Evolutionary conservation across 2,329 filamentous ascomycete species (phyloP).

Genomic region (Coniochaeta ligniaria): DNA sequence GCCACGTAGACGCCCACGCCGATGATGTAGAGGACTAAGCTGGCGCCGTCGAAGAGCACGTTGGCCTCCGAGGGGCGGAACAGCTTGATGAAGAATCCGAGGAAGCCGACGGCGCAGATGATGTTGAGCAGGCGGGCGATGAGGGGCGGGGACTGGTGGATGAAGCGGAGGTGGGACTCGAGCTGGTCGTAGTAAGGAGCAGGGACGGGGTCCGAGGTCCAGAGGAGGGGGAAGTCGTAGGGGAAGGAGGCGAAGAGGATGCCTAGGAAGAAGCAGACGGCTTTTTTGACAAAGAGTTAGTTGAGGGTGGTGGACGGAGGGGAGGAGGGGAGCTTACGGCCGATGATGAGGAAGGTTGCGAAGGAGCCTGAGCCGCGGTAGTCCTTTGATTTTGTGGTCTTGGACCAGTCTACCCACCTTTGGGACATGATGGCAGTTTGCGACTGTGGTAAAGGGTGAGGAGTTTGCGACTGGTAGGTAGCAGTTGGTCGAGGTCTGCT

Average conservation of each 20-base stretch:
- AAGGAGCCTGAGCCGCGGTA: slow-evolving; percentile 65
- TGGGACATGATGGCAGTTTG: slow-evolving; percentile 1
- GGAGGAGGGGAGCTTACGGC: slow-evolving; percentile 56
- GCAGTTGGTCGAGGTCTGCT: background rate
- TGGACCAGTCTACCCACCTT: slow-evolving; percentile 43
- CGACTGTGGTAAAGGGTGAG: background rate
- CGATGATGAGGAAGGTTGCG: slow-evolving; percentile 93
- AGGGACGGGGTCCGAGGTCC: slow-evolving; percentile 60
- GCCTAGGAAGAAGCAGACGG: slow-evolving; percentile 94
- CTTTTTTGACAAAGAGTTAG: slow-evolving; percentile 30
- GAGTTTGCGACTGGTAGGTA: background rate
- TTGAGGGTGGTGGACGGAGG: slow-evolving; percentile 6
- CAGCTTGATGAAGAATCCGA: slow-evolving; percentile 88
- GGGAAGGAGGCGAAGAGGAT: slow-evolving; percentile 95
- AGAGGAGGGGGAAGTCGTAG: slow-evolving; percentile 89
- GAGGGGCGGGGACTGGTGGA: slow-evolving; percentile 85
- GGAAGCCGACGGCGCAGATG: slow-evolving; percentile 77
- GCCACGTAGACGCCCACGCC: slow-evolving; percentile 89
- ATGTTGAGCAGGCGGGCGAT: slow-evolving; percentile 93
- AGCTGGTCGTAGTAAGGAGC: slow-evolving; percentile 73
- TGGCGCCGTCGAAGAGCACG: slow-evolving; percentile 86
- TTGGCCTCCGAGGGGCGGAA: slow-evolving; percentile 92
- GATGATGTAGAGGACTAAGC: slow-evolving; percentile 74
- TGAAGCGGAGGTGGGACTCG: slow-evolving; percentile 82
- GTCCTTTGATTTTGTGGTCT: slow-evolving; percentile 49